These are phyloP conservation scores for Boletus sensibilis DNA, from an alignment of 768 basidiomycete genomes.

Conservation along the genomic window DNA sequence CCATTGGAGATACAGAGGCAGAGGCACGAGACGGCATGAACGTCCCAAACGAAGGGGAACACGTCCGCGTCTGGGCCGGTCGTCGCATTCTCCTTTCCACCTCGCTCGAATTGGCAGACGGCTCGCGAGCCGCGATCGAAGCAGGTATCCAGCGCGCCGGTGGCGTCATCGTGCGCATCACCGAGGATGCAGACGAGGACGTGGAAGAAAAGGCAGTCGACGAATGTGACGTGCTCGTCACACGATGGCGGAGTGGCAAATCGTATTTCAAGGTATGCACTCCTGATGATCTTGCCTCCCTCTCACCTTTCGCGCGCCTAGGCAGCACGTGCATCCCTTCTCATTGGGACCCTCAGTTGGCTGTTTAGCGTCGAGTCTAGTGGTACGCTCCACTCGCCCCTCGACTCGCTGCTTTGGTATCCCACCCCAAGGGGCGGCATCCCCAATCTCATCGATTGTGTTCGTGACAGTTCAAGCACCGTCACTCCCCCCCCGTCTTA, in stretches of 20 bases:
- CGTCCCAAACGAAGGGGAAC: slow-evolving; percentile 26
- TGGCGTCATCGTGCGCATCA: slow-evolving; percentile 51
- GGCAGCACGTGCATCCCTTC: slow-evolving; percentile 48
- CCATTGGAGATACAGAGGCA: slow-evolving; percentile 23
- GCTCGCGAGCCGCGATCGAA: slow-evolving; percentile 54
- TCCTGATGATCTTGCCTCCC: background rate
- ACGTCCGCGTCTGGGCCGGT: slow-evolving; percentile 55
- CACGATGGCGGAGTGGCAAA: slow-evolving; percentile 63
- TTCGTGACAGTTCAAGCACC: slow-evolving; percentile 35
- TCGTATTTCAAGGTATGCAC: slow-evolving; percentile 65
- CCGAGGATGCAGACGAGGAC: slow-evolving; percentile 42
- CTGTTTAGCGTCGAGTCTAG: slow-evolving; percentile 73
- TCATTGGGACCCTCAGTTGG: slow-evolving; percentile 80
- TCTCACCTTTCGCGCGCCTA: slow-evolving; percentile 26
- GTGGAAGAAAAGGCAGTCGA: slow-evolving; percentile 35
- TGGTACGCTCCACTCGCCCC: slow-evolving; percentile 58
- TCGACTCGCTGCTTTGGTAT: slow-evolving; percentile 81
- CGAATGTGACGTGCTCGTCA: slow-evolving; percentile 72
- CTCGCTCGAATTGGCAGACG: slow-evolving; percentile 51
- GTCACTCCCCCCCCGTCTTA: background rate
- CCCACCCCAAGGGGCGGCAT: slow-evolving; percentile 67
- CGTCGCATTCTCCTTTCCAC: slow-evolving; percentile 60
- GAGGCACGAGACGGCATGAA: slow-evolving; percentile 14
- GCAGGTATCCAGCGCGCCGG: slow-evolving; percentile 61
- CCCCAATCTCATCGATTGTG: slow-evolving; percentile 58